Conservation (phyloP, 257 asterid species). For the Coffea canephora region DNA sequence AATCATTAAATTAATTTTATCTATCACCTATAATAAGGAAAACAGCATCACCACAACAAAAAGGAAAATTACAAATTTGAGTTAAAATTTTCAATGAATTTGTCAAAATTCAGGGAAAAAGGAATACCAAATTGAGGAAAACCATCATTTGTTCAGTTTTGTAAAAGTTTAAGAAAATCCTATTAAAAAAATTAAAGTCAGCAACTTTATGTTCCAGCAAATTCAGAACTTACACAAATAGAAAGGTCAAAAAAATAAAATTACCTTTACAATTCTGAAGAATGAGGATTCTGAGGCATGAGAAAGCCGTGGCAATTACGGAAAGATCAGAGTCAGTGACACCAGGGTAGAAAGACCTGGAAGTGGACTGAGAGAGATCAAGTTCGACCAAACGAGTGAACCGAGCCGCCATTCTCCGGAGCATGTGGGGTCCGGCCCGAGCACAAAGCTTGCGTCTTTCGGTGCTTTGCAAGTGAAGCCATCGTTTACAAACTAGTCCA, state of each 20-base stretch:
- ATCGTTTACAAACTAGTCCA: conserved; percentile 89
- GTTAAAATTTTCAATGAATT: neutral
- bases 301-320: conserved; percentile 65
- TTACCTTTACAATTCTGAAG: conserved; percentile 78
- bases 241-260: neutral
- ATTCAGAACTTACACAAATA: neutral
- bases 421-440: conserved; percentile 98
- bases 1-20: neutral
- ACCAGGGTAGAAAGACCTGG: conserved; percentile 93
- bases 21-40: neutral
- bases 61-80: neutral
- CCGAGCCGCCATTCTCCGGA: conserved; percentile 63
- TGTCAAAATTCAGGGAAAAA: too few relatives aligned
- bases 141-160: neutral
- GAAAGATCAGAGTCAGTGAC: conserved; percentile 84
- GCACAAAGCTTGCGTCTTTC: conserved; percentile 68
- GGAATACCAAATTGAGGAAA: neutral
- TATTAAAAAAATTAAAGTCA: neutral
- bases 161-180: too few relatives aligned
- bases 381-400: conserved; percentile 70
- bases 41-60: too few relatives aligned
- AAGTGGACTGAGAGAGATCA: conserved; percentile 76
- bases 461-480: conserved; percentile 87
- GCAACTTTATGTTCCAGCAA: neutral
- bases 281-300: conserved; percentile 50